These are phyloP conservation scores for Metschnikowia drakensbergensis DNA, from an alignment of 805 yeast genomes.

Conservation along the genomic window DNA sequence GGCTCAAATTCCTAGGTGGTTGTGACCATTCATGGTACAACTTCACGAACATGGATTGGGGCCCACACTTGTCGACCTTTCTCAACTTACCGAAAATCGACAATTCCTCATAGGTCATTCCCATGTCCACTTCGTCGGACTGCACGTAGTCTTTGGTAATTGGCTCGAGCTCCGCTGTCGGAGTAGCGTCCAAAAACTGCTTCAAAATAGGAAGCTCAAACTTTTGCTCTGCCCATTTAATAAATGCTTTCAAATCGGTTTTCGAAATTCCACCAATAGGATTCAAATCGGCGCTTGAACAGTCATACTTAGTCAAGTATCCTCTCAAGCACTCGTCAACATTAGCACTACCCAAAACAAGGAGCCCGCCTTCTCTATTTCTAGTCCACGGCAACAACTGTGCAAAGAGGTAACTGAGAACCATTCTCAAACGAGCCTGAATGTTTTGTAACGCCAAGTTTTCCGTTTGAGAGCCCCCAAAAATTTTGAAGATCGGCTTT, in stretches of 20 bases:
- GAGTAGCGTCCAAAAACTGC: constrained; percentile 84
- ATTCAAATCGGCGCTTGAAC: constrained; percentile 94
- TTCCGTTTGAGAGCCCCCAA: constrained; percentile 91
- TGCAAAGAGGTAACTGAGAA: constrained; percentile 86
- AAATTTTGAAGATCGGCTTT: constrained; percentile 80
- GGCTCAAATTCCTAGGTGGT: constrained; percentile 55
- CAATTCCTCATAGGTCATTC: constrained; percentile 93
- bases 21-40: constrained; percentile 91
- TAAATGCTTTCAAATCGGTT: constrained; percentile 83
- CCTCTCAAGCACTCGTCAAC: constrained; percentile 97
- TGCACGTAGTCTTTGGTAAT: constrained; percentile 89
- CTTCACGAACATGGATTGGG: constrained; percentile 89
- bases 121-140: constrained; percentile 97
- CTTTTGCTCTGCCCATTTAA: constrained; percentile 65
- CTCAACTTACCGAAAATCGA: constrained; percentile 87
- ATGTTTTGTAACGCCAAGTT: constrained; percentile 94
- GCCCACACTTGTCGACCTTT: constrained; percentile 93
- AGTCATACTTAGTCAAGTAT: constrained; percentile 92
- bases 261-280: constrained; percentile 99
- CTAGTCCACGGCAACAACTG: constrained; percentile 95
- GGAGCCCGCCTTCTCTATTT: constrained; percentile 65
- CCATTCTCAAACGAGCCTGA: constrained; percentile 96
- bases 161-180: constrained; percentile 98
- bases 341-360: constrained; percentile 93
- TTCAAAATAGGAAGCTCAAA: constrained; percentile 74